These are phyloP conservation scores for Diospyros kaki DNA, from an alignment of 148 eudicot species.

Conservation along the genomic window DNA sequence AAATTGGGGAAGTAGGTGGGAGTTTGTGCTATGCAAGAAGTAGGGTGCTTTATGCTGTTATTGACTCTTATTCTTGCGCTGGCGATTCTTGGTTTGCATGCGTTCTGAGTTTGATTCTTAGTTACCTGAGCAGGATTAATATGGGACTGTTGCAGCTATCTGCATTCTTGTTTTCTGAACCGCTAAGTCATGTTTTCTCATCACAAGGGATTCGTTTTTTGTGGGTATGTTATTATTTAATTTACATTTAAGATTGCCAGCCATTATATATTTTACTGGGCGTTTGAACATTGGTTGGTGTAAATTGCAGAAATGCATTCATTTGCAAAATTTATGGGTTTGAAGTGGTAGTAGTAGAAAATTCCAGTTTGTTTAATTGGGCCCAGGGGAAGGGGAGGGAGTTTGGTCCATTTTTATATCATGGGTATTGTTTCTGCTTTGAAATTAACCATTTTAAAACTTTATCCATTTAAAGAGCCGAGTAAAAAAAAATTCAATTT, in stretches of 20 bases:
- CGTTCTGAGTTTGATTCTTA: conserved; percentile 42
- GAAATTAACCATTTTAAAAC: too few species aligned
- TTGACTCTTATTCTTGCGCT: conserved; percentile 22
- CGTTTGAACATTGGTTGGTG: too few species aligned
- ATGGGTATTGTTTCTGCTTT: too few species aligned
- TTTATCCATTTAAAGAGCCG: too few species aligned
- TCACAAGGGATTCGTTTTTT: conserved; percentile 48
- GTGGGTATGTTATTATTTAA: conserved; percentile 29
- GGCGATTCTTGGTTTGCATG: conserved; percentile 28
- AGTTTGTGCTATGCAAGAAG: not conserved
- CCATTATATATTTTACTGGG: too few species aligned
- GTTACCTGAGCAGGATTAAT: conserved; percentile 29
- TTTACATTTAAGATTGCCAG: not conserved
- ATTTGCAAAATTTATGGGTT: too few species aligned
- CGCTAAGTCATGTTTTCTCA: conserved; percentile 35
- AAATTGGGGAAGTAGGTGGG: not conserved
- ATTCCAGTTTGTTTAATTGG: too few species aligned
- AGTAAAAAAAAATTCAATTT: too few species aligned
- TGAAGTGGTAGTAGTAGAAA: too few species aligned
- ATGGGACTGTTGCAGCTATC: conserved; percentile 31
- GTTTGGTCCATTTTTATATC: too few species aligned
- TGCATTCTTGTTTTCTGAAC: conserved; percentile 28
- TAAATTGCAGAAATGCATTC: too few species aligned
- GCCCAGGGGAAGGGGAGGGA: too few species aligned
- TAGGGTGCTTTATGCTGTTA: conserved; percentile 23